A percentile compares a stretch with the other conserved stretches of the same genome.
These are phyloP conservation scores for Euphrasia confusa DNA, from an alignment of 257 asterid genomes.

Conservation along the genomic window DNA sequence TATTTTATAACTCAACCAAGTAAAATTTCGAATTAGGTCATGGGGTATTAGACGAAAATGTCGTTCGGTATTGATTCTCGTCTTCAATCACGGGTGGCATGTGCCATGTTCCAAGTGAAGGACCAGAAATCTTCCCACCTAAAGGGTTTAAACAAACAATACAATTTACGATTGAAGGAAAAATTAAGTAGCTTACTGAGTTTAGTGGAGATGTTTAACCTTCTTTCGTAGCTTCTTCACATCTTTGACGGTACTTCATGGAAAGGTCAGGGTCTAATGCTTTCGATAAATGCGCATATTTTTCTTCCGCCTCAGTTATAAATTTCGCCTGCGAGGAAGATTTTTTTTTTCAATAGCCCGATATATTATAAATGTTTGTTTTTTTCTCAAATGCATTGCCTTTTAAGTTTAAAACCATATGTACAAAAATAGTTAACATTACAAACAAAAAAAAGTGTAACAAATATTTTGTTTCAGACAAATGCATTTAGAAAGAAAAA, in stretches of 20 bases:
- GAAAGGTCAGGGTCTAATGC: constrained; percentile 56
- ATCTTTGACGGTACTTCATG: constrained; percentile 56
- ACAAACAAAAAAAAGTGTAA: neutral
- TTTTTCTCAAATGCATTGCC: too few relatives aligned
- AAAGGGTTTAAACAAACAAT: constrained; percentile 17
- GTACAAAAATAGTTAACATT: neutral
- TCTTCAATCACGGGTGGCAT: constrained; percentile 68
- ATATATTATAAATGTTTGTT: too few relatives aligned
- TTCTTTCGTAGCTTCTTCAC: constrained; percentile 93
- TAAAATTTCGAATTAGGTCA: neutral
- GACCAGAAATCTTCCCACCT: constrained; percentile 73
- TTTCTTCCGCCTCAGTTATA: constrained; percentile 75
- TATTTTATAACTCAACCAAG: too few relatives aligned
- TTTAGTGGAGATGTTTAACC: constrained; percentile 31
- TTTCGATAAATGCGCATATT: constrained; percentile 47
- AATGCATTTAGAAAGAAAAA: neutral
- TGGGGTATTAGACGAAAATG: constrained; percentile 25
- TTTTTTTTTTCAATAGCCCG: neutral
- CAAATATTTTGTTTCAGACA: constrained; percentile 1
- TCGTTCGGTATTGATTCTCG: constrained; percentile 49
- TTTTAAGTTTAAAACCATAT: neutral
- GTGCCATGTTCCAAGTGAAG: constrained; percentile 88
- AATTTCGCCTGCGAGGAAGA: constrained; percentile 47
- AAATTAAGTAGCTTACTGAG: neutral
- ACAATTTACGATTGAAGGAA: neutral